Conservation (phyloP, 352 stramenopile genomes). For the Phytophthora colocasiae region DNA sequence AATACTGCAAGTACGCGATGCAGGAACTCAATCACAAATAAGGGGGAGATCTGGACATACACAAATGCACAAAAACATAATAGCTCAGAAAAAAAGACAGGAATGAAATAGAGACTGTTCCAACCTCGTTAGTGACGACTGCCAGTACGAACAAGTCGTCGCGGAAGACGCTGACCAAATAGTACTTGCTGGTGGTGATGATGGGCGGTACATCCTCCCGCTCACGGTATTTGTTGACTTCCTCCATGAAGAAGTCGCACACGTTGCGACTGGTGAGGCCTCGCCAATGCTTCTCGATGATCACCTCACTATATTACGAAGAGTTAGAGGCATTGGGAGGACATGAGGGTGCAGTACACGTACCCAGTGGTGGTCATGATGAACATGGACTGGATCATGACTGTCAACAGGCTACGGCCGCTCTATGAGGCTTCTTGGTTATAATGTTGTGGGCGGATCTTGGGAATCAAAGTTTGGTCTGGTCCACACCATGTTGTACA, state of each 20-base stretch:
- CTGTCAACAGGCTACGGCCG: not conserved
- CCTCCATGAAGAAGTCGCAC: constrained; percentile 98
- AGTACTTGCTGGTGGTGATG: constrained; percentile 89
- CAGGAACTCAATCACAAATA: constrained; percentile 97
- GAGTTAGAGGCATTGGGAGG: constrained; percentile 15
- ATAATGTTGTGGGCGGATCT: constrained; percentile 18
- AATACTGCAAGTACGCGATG: constrained; percentile 97
- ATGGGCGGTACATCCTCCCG: constrained; percentile 90
- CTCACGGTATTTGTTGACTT: constrained; percentile 94
- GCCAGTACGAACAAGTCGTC: constrained; percentile 96
- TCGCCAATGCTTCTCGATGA: constrained; percentile 99
- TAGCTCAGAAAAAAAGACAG: not conserved
- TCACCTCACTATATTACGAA: constrained; percentile 84
- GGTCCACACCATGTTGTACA: constrained; percentile 18
- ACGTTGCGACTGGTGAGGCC: constrained; percentile 94
- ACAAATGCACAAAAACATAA: constrained; percentile 20
- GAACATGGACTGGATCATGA: constrained; percentile 98
- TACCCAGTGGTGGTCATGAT: constrained; percentile 95
- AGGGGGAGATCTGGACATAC: constrained; percentile 65
- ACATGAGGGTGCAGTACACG: constrained; percentile 8
- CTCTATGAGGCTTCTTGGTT: constrained; percentile 1
- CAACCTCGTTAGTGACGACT: constrained; percentile 94
- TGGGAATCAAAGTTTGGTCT: constrained; percentile 31
- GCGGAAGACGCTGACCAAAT: constrained; percentile 93
- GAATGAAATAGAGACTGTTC: constrained; percentile 3